phyloP scores from a whole-genome alignment of 805 yeast species.

The Hanseniaspora meyeri region DNA sequence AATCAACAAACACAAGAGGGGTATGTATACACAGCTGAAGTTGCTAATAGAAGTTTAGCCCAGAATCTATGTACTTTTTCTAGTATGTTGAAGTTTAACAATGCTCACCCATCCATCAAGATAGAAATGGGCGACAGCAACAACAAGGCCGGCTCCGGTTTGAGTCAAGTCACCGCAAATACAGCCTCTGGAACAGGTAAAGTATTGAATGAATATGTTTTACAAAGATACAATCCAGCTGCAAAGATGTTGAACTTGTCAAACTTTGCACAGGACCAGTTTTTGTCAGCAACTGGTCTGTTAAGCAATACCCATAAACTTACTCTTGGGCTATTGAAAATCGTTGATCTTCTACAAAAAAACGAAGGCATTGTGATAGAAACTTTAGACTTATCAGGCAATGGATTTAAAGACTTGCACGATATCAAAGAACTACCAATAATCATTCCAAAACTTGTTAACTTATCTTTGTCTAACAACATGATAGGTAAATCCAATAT shows the following conservation, averaged over 20 bases:
- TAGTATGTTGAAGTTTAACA: slow-evolving; percentile 9
- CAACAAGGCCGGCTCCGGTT: background rate
- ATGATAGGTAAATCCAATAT: slow-evolving; percentile 38
- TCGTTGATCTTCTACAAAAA: slow-evolving; percentile 40
- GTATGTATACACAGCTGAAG: slow-evolving; percentile 6
- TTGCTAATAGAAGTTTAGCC: slow-evolving; percentile 3
- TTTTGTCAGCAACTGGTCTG: slow-evolving; percentile 11
- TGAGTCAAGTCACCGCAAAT: slow-evolving; percentile 6
- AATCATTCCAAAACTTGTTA: slow-evolving; percentile 62
- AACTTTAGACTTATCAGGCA: slow-evolving; percentile 57
- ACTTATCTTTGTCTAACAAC: slow-evolving; percentile 72
- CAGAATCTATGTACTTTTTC: slow-evolving; percentile 11
- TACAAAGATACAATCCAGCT: slow-evolving; percentile 53
- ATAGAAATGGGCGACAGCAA: background rate
- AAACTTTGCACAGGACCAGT: slow-evolving; percentile 28
- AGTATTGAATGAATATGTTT: slow-evolving; percentile 34
- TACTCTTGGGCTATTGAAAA: slow-evolving; percentile 42
- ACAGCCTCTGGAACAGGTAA: slow-evolving; percentile 10
- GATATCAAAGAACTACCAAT: slow-evolving; percentile 53
- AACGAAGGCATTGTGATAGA: slow-evolving; percentile 35
- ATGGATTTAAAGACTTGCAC: slow-evolving; percentile 50
- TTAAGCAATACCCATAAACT: slow-evolving; percentile 1
- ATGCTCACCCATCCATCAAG: slow-evolving; percentile 2
- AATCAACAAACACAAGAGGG: slow-evolving; percentile 6
- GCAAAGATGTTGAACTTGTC: slow-evolving; percentile 58